phyloP scores from a whole-genome alignment of 1,139 yeast species.

The Pichia kudriavzevii region DNA sequence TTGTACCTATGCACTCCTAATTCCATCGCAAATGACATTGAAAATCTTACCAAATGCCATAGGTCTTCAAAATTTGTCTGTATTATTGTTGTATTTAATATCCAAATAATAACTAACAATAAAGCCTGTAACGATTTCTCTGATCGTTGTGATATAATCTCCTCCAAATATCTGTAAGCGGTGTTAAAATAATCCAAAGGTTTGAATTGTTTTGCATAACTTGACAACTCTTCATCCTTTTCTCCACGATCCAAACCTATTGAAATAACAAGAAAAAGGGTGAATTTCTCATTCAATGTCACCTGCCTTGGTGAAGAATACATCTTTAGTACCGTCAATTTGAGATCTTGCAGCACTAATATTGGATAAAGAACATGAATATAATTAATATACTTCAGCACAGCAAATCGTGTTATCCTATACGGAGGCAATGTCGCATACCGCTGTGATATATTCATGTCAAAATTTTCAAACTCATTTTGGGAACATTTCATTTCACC shows the following conservation, averaged over 20 bases:
- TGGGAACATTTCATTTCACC: constrained; percentile 4
- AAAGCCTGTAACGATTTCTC: constrained; percentile 20
- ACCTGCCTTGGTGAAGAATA: constrained; percentile 14
- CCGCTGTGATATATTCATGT: constrained; percentile 12
- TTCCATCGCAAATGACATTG: constrained; percentile 24
- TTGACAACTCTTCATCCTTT: constrained; percentile 6
- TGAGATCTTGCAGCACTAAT: constrained; percentile 13
- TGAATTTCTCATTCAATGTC: constrained; percentile 19
- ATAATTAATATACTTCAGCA: constrained; percentile 16
- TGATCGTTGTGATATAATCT: constrained; percentile 16
- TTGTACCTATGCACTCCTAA: constrained; percentile 22
- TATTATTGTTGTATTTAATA: constrained; percentile 16
- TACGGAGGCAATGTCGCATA: constrained; percentile 20
- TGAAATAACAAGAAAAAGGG: constrained; percentile 19
- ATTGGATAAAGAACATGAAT: constrained; percentile 20
- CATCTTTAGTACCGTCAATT: constrained; percentile 7
- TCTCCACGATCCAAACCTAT: constrained; percentile 14
- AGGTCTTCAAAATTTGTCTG: constrained; percentile 22
- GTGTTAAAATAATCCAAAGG: constrained; percentile 21
- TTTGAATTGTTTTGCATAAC: constrained; percentile 16
- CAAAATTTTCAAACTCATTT: constrained; percentile 15
- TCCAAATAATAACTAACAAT: constrained; percentile 19
- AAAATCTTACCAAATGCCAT: constrained; percentile 21
- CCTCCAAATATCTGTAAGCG: constrained; percentile 19
- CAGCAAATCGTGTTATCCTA: constrained; percentile 14